Evolutionary conservation across 2,329 filamentous ascomycete genomes (phyloP).

Genomic region (Phyllosticta citriasiana): DNA sequence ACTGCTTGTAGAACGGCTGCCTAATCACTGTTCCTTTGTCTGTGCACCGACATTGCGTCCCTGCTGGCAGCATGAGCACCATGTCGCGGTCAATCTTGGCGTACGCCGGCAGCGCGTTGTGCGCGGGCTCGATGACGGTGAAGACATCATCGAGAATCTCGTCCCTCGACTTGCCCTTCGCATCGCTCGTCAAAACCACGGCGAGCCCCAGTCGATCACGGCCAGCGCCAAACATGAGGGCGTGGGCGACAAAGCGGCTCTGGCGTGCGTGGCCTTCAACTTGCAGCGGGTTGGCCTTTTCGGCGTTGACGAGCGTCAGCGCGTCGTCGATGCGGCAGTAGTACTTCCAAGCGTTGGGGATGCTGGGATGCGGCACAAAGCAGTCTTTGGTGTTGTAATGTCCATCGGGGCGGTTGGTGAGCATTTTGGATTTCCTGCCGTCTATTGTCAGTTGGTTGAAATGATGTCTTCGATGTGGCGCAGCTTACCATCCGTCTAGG

Average conservation of each 20-base stretch:
- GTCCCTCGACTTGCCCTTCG: conserved; percentile 30
- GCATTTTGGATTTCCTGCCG: conserved; percentile 23
- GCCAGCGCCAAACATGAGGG: conserved; percentile 48
- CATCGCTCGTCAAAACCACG: conserved; percentile 41
- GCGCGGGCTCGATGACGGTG: conserved; percentile 42
- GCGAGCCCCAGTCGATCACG: conserved; percentile 44
- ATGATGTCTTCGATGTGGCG: neutral
- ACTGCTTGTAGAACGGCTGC: conserved; percentile 40
- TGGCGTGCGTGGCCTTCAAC: conserved; percentile 47
- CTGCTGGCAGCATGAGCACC: conserved; percentile 38
- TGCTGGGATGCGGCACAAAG: conserved; percentile 35
- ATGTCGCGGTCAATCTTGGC: conserved; percentile 47
- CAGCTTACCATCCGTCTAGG: conserved; percentile 19
- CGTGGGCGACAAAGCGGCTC: conserved; percentile 44
- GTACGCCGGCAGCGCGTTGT: conserved; percentile 42
- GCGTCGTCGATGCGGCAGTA: conserved; percentile 38
- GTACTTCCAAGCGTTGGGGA: conserved; percentile 38
- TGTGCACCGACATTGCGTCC: conserved; percentile 40
- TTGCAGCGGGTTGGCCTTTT: conserved; percentile 40
- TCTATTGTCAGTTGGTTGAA: conserved; percentile 28
- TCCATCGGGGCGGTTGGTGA: conserved; percentile 32
- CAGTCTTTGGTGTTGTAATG: conserved; percentile 25
- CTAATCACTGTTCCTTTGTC: conserved; percentile 50
- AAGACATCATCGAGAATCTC: conserved; percentile 41
- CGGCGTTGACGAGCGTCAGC: conserved; percentile 40